These are phyloP conservation scores for Zygoascus hellenicus DNA, from an alignment of 1,139 yeast species.

Conservation along the genomic window DNA sequence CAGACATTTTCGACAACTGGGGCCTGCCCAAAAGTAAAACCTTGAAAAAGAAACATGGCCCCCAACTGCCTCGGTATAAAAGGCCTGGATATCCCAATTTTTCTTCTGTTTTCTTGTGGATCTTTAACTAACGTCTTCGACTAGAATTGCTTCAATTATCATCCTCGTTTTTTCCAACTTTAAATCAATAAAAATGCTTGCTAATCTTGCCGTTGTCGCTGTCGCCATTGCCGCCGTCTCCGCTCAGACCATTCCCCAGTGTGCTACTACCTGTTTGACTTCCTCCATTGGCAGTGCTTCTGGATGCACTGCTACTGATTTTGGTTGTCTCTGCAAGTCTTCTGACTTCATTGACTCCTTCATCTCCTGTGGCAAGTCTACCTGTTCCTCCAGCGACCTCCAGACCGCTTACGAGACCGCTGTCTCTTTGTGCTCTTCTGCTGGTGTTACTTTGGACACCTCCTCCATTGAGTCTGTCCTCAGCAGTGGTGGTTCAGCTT, in stretches of 20 bases:
- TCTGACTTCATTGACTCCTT: conserved; percentile 4
- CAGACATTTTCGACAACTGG: no score
- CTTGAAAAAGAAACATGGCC: no score
- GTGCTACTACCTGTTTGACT: conserved; percentile 9
- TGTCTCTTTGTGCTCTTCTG: conserved; percentile 7
- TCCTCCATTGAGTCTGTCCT: conserved; percentile 1
- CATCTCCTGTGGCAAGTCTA: conserved; percentile 3
- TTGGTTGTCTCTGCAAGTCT: conserved; percentile 9
- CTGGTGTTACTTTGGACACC: conserved; percentile 9
- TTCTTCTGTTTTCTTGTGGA: no score
- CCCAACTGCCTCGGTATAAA: no score
- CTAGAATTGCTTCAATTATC: no score
- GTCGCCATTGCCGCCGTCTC: conserved; percentile 6
- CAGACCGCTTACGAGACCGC: background rate
- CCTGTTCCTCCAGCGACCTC: conserved; percentile 5
- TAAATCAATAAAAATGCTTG: conserved; percentile 1
- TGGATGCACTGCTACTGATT: conserved; percentile 8
- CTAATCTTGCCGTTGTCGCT: conserved; percentile 5
- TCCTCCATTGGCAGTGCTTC: background rate
- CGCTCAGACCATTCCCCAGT: conserved; percentile 8
- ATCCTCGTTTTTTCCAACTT: background rate
- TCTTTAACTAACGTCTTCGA: no score
- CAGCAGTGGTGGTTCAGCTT: background rate
- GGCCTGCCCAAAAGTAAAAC: no score
- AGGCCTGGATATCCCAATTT: no score